Evolutionary conservation across 2,329 filamentous ascomycete species (phyloP), one percentile per base, ranked within the genome.

Genomic region (Clonostachys rosea): DNA sequence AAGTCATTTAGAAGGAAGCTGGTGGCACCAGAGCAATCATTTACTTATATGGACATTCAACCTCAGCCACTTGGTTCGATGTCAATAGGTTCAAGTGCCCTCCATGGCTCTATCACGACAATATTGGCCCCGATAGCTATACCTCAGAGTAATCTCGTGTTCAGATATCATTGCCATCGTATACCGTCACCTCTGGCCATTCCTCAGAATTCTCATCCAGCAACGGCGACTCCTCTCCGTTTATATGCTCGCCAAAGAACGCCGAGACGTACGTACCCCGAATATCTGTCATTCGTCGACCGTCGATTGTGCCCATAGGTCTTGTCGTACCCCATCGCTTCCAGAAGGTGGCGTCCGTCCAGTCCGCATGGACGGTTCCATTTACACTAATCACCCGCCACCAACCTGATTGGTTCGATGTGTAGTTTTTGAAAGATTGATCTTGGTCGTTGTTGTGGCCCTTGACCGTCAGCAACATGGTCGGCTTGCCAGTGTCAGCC

Each of bases 401-500:
- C 51, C 51, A 53, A 4, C 46, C 51, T 39, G 50, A 48, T 35
- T 53, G 51, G 47, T 45, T 47, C 8, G 39, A 35, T 8, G 47
- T 43, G 44, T 44, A 53, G 18, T 51, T 50, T 4, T 30, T 42
- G 43, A 47, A 53, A 3, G 47, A 45, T 6, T 9, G 41, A 34
- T 53, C 51, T 9, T 33, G 30, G 11, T 48, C 40, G 2, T 46
- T 48, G 20, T 47, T 45, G 35, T 61, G 59, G 1, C 33, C 47
- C 6, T 54, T 49, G 8, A 47, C 49, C 12, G 52, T 57, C 2
- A 61, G 34, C 2, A 61, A 35, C 24, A 59, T 47, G 2, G 51
- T 49, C 0, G 59, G 59, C 34, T 52, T 55, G 5, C 40, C 42
- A 20, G 51, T 47, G 14, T 61, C 57, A 2, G 53, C 50, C 14